Conservation (phyloP, 2,329 filamentous ascomycete genomes). For the Talaromyces atroroseus region DNA sequence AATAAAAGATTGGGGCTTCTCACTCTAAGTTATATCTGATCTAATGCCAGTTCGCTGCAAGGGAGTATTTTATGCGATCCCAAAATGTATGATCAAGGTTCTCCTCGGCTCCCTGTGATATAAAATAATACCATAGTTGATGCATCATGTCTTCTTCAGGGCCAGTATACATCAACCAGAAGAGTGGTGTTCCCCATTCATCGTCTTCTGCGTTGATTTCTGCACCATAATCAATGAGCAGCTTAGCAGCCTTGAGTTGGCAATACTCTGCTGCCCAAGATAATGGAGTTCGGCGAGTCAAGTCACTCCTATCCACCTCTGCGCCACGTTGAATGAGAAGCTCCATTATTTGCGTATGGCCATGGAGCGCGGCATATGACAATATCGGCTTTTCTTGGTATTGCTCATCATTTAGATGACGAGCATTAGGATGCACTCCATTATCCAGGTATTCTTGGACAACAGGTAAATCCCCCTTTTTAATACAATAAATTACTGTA, state of each 20-base stretch:
- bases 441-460: too few species aligned
- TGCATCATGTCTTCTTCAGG: background rate
- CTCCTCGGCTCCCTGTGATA: background rate
- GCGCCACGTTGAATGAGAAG: background rate
- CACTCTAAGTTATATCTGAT: too few species aligned
- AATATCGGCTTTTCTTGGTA: too few species aligned
- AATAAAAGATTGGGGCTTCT: too few species aligned
- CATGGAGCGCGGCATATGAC: too few species aligned
- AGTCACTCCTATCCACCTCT: conserved; percentile 1
- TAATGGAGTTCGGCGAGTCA: background rate
- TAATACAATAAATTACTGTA: too few species aligned
- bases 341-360: too few species aligned
- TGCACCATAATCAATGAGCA: conserved; percentile 3
- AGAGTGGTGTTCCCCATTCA: conserved; percentile 1
- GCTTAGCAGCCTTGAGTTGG: background rate
- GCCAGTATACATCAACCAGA: background rate
- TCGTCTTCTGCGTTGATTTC: conserved; percentile 1
- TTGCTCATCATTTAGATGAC: too few species aligned
- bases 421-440: too few species aligned
- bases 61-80: background rate
- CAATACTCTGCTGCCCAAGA: conserved; percentile 4
- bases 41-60: background rate
- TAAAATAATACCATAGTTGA: background rate
- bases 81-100: background rate
- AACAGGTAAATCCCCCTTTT: too few species aligned